phyloP scores from a whole-genome alignment of 345 rosid species.

The Combretum micranthum region DNA sequence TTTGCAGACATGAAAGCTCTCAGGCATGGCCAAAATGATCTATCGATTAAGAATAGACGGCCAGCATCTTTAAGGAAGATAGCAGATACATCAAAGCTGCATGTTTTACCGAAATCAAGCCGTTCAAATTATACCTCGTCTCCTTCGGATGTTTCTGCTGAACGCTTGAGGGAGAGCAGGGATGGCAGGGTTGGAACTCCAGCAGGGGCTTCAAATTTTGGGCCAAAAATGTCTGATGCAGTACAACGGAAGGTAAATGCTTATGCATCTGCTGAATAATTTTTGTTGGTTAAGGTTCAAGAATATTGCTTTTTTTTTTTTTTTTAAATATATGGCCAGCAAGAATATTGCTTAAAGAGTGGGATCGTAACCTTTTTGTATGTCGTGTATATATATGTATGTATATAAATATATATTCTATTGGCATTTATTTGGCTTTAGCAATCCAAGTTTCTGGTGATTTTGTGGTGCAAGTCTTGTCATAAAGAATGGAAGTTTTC shows the following conservation, averaged over 20 bases:
- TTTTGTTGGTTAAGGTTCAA: background rate
- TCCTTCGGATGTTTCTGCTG: conserved; percentile 49
- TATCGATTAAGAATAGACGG: conserved; percentile 50
- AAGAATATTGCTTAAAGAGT: too few species aligned
- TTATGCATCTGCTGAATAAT: background rate
- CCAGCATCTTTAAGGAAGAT: conserved; percentile 59
- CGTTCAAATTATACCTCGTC: conserved; percentile 45
- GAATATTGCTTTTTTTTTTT: too few species aligned
- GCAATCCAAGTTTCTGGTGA: too few species aligned
- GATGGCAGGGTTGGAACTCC: conserved; percentile 44
- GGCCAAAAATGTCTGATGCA: conserved; percentile 62
- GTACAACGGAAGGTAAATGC: conserved; percentile 81
- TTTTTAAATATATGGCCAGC: too few species aligned
- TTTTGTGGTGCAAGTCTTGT: too few species aligned
- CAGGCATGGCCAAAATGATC: conserved; percentile 67
- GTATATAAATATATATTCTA: too few species aligned
- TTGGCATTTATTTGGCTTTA: too few species aligned
- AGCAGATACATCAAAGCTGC: conserved; percentile 59
- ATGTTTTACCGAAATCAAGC: conserved; percentile 61
- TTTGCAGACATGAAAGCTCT: conserved; percentile 32
- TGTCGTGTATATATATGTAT: too few species aligned
- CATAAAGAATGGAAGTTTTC: too few species aligned
- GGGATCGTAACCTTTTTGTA: too few species aligned
- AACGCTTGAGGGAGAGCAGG: conserved; percentile 58
- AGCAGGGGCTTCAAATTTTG: conserved; percentile 43